A percentile compares a stretch with the other conserved stretches of the same genome.
Evolutionary conservation across 495 filamentous ascomycete genomes (phyloP).

Genomic region (Filosporella fistucella): DNA sequence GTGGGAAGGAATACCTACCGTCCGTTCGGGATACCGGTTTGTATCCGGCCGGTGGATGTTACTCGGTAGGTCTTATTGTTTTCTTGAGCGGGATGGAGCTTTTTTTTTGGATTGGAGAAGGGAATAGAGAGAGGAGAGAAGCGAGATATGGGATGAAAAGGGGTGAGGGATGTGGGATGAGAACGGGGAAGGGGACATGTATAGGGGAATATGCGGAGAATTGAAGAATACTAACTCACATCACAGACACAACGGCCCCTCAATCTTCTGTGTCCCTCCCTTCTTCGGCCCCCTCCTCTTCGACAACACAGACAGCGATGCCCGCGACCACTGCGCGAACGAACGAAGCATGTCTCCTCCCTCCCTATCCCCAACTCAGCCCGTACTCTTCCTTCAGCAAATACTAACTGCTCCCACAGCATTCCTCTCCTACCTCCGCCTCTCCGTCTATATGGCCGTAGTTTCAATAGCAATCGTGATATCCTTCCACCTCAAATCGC

Average conservation of each 20-base stretch:
- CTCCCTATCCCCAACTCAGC: constrained; percentile 47
- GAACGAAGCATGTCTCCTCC: too few relatives aligned
- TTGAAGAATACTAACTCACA: too few relatives aligned
- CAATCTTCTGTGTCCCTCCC: constrained; percentile 65
- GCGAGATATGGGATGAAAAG: too few relatives aligned
- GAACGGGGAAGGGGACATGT: too few relatives aligned
- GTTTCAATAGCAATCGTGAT: constrained; percentile 86
- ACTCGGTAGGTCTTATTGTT: constrained; percentile 8
- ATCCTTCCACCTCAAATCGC: constrained; percentile 81
- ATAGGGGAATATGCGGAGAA: too few relatives aligned
- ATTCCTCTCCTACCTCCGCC: constrained; percentile 91
- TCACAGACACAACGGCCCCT: neutral
- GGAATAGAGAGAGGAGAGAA: too few relatives aligned
- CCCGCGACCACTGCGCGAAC: constrained; percentile 76
- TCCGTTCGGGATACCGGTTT: constrained; percentile 5
- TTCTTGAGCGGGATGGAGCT: too few relatives aligned
- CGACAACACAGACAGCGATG: constrained; percentile 83
- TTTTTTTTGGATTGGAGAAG: too few relatives aligned
- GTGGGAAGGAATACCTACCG: constrained; percentile 10
- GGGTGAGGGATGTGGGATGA: too few relatives aligned
- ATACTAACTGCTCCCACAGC: constrained; percentile 32
- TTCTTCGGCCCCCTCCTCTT: constrained; percentile 78
- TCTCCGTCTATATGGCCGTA: constrained; percentile 86
- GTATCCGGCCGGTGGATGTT: constrained; percentile 3
- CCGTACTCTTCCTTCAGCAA: constrained; percentile 1